Evolutionary conservation across 108 stramenopile genomes (phyloP), one percentile per base, ranked within the genome.

Genomic region (Discostella pseudostelligera): DNA sequence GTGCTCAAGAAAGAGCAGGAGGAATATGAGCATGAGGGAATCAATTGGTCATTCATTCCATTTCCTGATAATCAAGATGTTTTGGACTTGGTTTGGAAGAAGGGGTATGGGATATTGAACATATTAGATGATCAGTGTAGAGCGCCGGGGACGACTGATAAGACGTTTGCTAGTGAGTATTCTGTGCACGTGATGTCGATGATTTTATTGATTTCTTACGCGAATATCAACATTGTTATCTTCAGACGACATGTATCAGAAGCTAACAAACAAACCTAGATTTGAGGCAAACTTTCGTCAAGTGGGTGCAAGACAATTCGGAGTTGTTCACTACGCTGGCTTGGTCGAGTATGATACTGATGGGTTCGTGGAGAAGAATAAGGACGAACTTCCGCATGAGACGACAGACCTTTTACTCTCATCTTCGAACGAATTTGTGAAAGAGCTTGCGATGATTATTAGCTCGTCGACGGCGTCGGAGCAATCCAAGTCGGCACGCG

Each of bases 31-130:
- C 62, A 64, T 22, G 80, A 81, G 61, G 80, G 78, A 6, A 81
- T 89, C 56, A 67, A 63, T 26, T 83, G 79, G 82, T 81, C 79
- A 16, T 83, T 81, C 42, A 81, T 83, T 49, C 65, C 78, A 21
- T 94, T 89, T 76, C 80, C 86, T 8, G 93, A 94, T 49, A 92
- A 92, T 72, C 89, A 90, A 55, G 84, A 85, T 60, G 88, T 81
- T 8, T 74, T 94, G 47, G 89, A 87, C 43, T 81, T 94, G 62
- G 81, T 94, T 22, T 85, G 87, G 79, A 84, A 85, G 68, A 88
- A 87, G 69, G 82, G 82, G 10, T 78, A 62, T 60, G 85, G 83
- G 49, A 78, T 83, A 37, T 39, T 84, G 7, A 77, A 79, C 42
- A 79, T 84, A 25, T 56, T 86, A 22, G 80, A 86, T 56, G 83